Evolutionary conservation across 2,329 filamentous ascomycete species (phyloP).

Genomic region (Penicillium sp.): DNA sequence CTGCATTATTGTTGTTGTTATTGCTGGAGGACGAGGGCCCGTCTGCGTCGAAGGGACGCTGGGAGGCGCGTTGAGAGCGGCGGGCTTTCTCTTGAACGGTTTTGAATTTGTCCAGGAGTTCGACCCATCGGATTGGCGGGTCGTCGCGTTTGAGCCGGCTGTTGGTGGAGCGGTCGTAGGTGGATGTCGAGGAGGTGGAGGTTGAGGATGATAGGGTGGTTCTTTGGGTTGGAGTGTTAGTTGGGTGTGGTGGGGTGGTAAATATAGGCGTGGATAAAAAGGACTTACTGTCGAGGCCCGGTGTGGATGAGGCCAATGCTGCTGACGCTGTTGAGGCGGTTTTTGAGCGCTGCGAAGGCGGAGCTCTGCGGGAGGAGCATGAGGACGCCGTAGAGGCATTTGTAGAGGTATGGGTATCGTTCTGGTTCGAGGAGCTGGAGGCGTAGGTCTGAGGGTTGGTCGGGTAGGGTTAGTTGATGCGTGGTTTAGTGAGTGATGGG

Average conservation of each 20-base stretch:
- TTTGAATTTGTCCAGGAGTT: conserved; percentile 89
- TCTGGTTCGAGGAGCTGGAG: conserved; percentile 92
- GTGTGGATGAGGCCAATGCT: conserved; percentile 92
- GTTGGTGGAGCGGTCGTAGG: conserved; percentile 56
- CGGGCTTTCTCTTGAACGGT: conserved; percentile 79
- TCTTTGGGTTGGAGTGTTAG: too few species aligned
- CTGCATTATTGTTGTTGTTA: too few species aligned
- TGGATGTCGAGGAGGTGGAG: too few species aligned
- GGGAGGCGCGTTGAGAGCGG: conserved; percentile 50
- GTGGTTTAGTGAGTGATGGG: too few species aligned
- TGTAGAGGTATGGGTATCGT: conserved; percentile 88
- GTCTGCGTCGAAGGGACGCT: conserved; percentile 37
- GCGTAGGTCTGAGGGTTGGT: conserved; percentile 59
- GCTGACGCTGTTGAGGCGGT: conserved; percentile 90
- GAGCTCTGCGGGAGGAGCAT: conserved; percentile 98
- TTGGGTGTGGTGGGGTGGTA: too few species aligned
- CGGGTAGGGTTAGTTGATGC: too few species aligned
- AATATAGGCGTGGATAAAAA: too few species aligned
- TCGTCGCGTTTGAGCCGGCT: conserved; percentile 80
- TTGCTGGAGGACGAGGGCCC: too few species aligned
- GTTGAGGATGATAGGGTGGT: too few species aligned
- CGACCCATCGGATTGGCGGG: conserved; percentile 76
- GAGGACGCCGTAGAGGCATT: conserved; percentile 89
- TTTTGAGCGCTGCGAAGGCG: conserved; percentile 92
- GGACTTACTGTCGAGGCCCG: too few species aligned